Evolutionary conservation across 2,329 filamentous ascomycete genomes (phyloP).

Genomic region (Periglandula ipomoeae): DNA sequence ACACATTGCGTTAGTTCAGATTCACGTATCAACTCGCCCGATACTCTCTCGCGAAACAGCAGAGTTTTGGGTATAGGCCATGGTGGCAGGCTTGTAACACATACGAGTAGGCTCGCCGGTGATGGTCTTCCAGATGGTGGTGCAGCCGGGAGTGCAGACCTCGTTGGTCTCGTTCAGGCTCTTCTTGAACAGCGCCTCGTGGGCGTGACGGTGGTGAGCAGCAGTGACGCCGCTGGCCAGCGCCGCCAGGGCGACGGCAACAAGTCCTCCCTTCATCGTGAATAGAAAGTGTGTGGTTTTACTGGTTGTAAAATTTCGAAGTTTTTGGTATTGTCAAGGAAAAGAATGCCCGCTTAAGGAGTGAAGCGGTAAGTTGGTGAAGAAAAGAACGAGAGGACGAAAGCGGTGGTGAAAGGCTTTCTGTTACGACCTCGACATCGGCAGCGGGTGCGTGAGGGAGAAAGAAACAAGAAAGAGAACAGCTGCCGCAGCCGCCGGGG

Average conservation of each 20-base stretch:
- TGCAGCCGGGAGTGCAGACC: constrained; percentile 55
- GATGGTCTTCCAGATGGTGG: constrained; percentile 63
- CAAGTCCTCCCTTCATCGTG: constrained; percentile 67
- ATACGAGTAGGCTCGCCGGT: constrained; percentile 58
- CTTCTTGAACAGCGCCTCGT: constrained; percentile 52
- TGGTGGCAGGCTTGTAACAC: constrained; percentile 21
- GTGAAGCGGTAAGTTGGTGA: constrained; percentile 60
- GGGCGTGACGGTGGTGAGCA: constrained; percentile 52
- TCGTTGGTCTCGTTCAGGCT: constrained; percentile 30
- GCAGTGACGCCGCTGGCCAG: constrained; percentile 48
- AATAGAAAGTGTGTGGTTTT: constrained; percentile 17
- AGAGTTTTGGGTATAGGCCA: no score
- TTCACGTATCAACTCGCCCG: neutral
- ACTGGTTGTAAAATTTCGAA: constrained; percentile 3
- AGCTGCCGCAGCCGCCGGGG: constrained; percentile 5
- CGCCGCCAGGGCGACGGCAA: constrained; percentile 56
- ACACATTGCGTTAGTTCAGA: constrained; percentile 12
- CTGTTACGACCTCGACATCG: constrained; percentile 42
- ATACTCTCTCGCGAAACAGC: no score
- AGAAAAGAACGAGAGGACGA: constrained; percentile 39
- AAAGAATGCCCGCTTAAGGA: constrained; percentile 80
- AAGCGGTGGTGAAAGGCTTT: constrained; percentile 35
- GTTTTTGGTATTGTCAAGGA: constrained; percentile 11
- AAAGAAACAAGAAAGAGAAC: constrained; percentile 23
- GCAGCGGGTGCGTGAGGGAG: constrained; percentile 30